phyloP scores from a whole-genome alignment of 2,329 filamentous ascomycete genomes.

The Furcasterigmium furcatum region DNA sequence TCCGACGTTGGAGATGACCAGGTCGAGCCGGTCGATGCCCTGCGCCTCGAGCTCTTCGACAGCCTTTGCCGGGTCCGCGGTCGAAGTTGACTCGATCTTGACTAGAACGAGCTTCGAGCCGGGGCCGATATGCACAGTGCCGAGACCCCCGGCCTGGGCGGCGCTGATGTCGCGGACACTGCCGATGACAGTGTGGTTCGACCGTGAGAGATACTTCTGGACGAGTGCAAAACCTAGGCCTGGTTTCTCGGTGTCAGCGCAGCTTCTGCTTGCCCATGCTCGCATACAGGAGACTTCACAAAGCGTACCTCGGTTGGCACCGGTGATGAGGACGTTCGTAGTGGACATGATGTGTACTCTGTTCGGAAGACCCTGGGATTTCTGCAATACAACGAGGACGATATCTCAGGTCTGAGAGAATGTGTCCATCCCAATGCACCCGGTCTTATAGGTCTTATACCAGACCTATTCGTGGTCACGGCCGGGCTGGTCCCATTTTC shows the following conservation, averaged over 20 bases:
- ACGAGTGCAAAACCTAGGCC: conserved; percentile 6
- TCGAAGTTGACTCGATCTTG: neutral
- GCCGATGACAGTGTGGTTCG: conserved; percentile 34
- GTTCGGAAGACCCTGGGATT: no score
- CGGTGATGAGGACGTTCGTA: conserved; percentile 23
- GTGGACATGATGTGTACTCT: conserved; percentile 2
- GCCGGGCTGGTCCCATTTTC: no score
- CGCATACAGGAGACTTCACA: no score
- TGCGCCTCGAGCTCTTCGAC: conserved; percentile 48
- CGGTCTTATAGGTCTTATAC: no score
- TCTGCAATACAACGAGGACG: no score
- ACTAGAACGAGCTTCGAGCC: neutral
- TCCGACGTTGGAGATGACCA: conserved; percentile 63
- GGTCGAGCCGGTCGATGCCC: conserved; percentile 51
- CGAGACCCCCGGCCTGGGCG: conserved; percentile 17
- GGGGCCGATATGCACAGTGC: neutral
- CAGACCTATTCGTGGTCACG: no score
- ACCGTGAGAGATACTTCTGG: conserved; percentile 25
- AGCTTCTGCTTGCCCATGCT: no score
- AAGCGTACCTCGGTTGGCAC: conserved; percentile 27
- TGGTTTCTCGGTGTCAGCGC: neutral
- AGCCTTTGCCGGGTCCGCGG: conserved; percentile 27
- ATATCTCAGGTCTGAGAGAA: no score
- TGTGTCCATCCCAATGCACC: no score
- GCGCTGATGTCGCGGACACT: conserved; percentile 18